Percentiles rank a stretch among this genome's conserved stretches.
Evolutionary conservation across 257 asterid genomes (phyloP).

Genomic region (Asclepias syriaca): DNA sequence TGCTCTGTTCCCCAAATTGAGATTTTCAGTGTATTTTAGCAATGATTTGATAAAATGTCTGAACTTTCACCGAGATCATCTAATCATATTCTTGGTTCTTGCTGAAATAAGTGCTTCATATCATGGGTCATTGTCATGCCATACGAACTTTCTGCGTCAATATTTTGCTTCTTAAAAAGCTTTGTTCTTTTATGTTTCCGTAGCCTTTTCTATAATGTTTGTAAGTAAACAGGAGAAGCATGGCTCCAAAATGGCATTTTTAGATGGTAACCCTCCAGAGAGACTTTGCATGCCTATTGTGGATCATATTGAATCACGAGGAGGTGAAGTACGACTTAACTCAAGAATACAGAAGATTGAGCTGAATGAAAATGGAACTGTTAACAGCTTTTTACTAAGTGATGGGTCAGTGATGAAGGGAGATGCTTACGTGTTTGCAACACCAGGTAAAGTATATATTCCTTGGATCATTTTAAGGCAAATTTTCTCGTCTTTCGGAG

Average conservation of each 20-base stretch:
- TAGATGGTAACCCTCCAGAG: constrained; percentile 98
- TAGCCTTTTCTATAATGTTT: constrained; percentile 7
- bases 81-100: neutral
- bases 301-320: constrained; percentile 66
- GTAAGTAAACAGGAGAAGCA: constrained; percentile 68
- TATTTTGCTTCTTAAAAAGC: neutral
- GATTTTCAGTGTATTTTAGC: no score
- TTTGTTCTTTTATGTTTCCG: constrained; percentile 1
- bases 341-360: constrained; percentile 80
- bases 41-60: neutral
- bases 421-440: constrained; percentile 87
- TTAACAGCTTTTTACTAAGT: constrained; percentile 50
- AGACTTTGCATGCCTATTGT: constrained; percentile 96
- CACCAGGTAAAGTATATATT: constrained; percentile 62
- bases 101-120: no score
- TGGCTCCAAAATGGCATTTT: constrained; percentile 98
- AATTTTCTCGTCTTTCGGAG: neutral
- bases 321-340: constrained; percentile 74
- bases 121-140: no score
- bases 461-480: neutral
- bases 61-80: neutral
- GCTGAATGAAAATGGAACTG: constrained; percentile 67
- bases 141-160: neutral
- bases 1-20: neutral
- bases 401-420: constrained; percentile 61